These are phyloP conservation scores for Artemisia annua DNA, from an alignment of 129 eudicot species.

Conservation along the genomic window DNA sequence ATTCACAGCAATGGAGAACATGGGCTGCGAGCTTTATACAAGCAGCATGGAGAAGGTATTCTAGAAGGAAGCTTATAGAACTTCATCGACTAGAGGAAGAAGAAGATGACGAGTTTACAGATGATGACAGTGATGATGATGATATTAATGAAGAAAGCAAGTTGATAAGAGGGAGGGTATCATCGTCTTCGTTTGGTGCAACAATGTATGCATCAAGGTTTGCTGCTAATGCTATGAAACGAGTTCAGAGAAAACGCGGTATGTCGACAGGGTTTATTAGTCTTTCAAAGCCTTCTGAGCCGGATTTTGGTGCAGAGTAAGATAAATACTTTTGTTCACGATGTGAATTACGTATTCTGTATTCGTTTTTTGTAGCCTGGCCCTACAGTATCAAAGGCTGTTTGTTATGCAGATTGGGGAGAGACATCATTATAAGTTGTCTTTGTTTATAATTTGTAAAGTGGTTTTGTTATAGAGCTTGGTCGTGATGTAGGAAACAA, in stretches of 20 bases:
- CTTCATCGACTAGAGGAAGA: constrained; percentile 35
- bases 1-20: constrained; percentile 93
- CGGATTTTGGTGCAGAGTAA: constrained; percentile 42
- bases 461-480: too few relatives aligned
- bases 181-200: constrained; percentile 50
- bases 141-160: constrained; percentile 42
- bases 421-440: neutral
- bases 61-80: constrained; percentile 61
- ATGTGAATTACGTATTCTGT: constrained; percentile 15
- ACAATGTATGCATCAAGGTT: constrained; percentile 74
- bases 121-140: constrained; percentile 19
- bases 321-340: neutral
- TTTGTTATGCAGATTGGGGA: neutral
- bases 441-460: too few relatives aligned
- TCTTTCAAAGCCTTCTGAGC: constrained; percentile 60
- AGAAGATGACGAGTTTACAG: constrained; percentile 23
- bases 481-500: too few relatives aligned
- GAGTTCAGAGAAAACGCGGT: constrained; percentile 53
- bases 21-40: constrained; percentile 95
- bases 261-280: constrained; percentile 40
- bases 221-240: constrained; percentile 67
- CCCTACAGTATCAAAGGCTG: neutral
- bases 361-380: neutral
- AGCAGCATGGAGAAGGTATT: constrained; percentile 80
- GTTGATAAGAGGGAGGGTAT: constrained; percentile 28